Conservation (phyloP, 2,329 filamentous ascomycete species). For the Cladophialophora chaetospira region DNA sequence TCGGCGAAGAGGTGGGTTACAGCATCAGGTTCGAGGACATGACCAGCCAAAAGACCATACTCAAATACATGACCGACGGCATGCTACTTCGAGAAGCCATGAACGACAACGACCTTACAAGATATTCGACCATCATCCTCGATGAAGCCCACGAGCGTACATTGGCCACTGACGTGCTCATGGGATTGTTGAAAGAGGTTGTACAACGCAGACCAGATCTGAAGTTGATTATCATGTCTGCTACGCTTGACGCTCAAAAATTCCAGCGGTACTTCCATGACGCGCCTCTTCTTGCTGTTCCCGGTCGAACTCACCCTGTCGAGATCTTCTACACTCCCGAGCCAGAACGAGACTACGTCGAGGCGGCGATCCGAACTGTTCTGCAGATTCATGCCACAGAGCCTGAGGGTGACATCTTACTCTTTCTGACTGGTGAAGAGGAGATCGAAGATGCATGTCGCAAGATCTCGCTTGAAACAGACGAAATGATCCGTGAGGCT, state of each 20-base stretch:
- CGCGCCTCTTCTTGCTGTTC: slow-evolving; percentile 88
- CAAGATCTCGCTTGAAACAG: slow-evolving; percentile 86
- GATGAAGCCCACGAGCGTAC: slow-evolving; percentile 98
- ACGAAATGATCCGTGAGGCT: slow-evolving; percentile 88
- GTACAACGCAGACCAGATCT: slow-evolving; percentile 79
- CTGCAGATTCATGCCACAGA: slow-evolving; percentile 95
- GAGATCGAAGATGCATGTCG: slow-evolving; percentile 96
- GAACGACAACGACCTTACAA: slow-evolving; percentile 86
- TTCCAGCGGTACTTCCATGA: slow-evolving; percentile 97
- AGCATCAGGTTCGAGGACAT: slow-evolving; percentile 98
- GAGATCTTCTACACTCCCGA: slow-evolving; percentile 99
- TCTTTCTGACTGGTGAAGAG: slow-evolving; percentile 97
- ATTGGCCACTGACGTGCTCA: slow-evolving; percentile 93
- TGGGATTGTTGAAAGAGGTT: slow-evolving; percentile 93
- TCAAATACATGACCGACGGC: slow-evolving; percentile 99
- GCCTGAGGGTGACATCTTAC: slow-evolving; percentile 84
- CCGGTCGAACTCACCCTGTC: slow-evolving; percentile 91
- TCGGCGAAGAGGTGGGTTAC: slow-evolving; percentile 96
- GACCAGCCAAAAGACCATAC: slow-evolving; percentile 81
- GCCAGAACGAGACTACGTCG: slow-evolving; percentile 93
- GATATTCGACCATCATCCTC: slow-evolving; percentile 97
- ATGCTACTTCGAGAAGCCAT: slow-evolving; percentile 97
- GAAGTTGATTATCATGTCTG: slow-evolving; percentile 99
- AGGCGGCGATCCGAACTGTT: slow-evolving; percentile 90
- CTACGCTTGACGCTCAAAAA: slow-evolving; percentile 94